Conservation (phyloP, 441 rosid genomes). For the Kokia cookei region DNA sequence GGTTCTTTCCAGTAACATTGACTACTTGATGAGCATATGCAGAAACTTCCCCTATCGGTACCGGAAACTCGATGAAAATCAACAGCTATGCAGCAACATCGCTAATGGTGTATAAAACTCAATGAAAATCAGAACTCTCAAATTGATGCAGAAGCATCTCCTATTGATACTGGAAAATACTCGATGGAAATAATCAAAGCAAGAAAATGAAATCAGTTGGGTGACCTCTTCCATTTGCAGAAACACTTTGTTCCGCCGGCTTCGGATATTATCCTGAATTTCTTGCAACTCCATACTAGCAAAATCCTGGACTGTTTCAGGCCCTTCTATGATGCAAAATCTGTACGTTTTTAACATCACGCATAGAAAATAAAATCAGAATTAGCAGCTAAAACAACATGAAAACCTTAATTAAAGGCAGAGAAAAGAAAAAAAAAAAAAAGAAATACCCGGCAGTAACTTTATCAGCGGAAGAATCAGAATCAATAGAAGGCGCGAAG, state of each 20-base stretch:
- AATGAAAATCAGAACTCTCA: background rate
- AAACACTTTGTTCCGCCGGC: slow-evolving; percentile 93
- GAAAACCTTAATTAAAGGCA: background rate
- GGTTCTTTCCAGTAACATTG: background rate
- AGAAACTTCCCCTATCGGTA: background rate
- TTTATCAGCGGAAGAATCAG: slow-evolving; percentile 46
- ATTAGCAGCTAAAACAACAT: background rate
- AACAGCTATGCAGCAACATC: background rate
- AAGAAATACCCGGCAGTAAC: slow-evolving; percentile 34
- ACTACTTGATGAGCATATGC: background rate
- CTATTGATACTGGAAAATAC: background rate
- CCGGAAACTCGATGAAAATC: background rate
- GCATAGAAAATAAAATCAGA: background rate
- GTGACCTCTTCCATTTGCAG: slow-evolving; percentile 94
- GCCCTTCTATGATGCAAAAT: slow-evolving; percentile 99
- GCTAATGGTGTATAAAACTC: background rate
- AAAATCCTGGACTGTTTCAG: slow-evolving; percentile 90
- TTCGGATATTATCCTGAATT: slow-evolving; percentile 87
- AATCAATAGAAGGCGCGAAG: slow-evolving; percentile 39
- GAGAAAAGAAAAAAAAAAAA: too few relatives aligned
- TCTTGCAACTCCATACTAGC: slow-evolving; percentile 85
- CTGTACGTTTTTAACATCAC: slow-evolving; percentile 27
- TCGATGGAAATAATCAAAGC: background rate
- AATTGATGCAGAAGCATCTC: background rate
- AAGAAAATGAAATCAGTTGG: background rate